Percentiles rank a stretch among this genome's conserved stretches.
phyloP scores from a whole-genome alignment of 805 yeast species.

The Nakazawaea molendinolei region DNA sequence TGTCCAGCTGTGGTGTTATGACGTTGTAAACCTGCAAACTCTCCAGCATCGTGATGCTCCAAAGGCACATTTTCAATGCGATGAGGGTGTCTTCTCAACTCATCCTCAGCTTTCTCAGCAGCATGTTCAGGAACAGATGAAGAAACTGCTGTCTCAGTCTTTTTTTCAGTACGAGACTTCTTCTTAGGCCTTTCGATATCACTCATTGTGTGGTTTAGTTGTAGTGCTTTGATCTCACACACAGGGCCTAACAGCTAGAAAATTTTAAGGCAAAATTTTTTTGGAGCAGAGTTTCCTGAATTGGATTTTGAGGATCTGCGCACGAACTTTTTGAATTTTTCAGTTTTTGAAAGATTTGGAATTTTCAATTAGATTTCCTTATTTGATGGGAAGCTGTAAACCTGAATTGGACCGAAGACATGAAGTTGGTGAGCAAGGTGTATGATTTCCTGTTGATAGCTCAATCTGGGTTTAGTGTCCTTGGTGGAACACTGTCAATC shows the following conservation, averaged over 20 bases:
- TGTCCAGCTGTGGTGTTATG: conserved; percentile 61
- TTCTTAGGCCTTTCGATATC: conserved; percentile 37
- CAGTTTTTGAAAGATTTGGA: too few species aligned
- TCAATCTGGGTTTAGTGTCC: conserved; percentile 22
- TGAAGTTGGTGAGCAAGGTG: too few species aligned
- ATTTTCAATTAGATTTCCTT: too few species aligned
- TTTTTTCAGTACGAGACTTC: conserved; percentile 33
- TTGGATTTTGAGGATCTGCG: too few species aligned
- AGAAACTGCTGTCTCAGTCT: conserved; percentile 26
- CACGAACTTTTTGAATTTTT: too few species aligned
- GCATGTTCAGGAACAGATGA: conserved; percentile 56
- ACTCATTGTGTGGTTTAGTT: too few species aligned
- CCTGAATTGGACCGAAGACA: too few species aligned
- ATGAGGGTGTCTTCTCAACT: conserved; percentile 42
- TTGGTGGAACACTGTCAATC: conserved; percentile 16
- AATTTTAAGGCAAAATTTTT: too few species aligned
- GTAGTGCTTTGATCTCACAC: too few species aligned
- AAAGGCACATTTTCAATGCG: conserved; percentile 27
- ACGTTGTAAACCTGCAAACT: conserved; percentile 46
- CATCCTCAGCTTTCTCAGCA: conserved; percentile 62
- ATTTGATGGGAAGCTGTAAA: too few species aligned
- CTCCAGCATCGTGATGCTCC: conserved; percentile 60
- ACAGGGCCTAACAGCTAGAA: too few species aligned
- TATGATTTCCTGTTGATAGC: conserved; percentile 20
- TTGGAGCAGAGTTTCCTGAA: too few species aligned